These are phyloP conservation scores for Heliosperma pusillum DNA, from an alignment of 148 eudicot species.

Conservation along the genomic window DNA sequence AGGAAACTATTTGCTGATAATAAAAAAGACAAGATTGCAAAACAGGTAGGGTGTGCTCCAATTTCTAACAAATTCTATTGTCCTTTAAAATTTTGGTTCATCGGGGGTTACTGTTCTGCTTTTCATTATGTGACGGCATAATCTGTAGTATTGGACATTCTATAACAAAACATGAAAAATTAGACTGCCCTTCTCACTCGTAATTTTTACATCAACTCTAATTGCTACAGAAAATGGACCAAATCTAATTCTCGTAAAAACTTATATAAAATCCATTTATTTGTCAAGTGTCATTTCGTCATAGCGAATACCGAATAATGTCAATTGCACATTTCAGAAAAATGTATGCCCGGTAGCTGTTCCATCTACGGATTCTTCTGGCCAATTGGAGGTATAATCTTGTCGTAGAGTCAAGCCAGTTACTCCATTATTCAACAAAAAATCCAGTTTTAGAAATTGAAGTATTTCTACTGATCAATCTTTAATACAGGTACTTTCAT, in stretches of 20 bases:
- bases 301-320: background rate
- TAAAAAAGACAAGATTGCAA: conserved; percentile 22
- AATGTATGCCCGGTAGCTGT: conserved; percentile 17
- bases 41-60: conserved; percentile 31
- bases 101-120: background rate
- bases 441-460: background rate
- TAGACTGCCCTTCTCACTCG: background rate
- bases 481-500: conserved; percentile 21
- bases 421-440: background rate
- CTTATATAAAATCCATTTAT: no score
- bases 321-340: conserved; percentile 12
- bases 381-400: conserved; percentile 22
- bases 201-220: no score
- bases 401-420: background rate
- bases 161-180: background rate
- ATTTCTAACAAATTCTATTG: background rate
- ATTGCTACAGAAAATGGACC: no score
- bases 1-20: conserved; percentile 56
- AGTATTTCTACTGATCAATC: background rate
- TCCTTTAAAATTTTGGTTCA: background rate
- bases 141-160: background rate
- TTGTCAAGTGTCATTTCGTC: no score
- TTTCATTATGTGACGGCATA: background rate
- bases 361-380: conserved; percentile 18
- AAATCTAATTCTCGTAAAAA: no score